Evolutionary conservation across 2,329 filamentous ascomycete genomes (phyloP), one percentile per base, ranked within the genome.

Genomic region (Aspergillus jensenii): DNA sequence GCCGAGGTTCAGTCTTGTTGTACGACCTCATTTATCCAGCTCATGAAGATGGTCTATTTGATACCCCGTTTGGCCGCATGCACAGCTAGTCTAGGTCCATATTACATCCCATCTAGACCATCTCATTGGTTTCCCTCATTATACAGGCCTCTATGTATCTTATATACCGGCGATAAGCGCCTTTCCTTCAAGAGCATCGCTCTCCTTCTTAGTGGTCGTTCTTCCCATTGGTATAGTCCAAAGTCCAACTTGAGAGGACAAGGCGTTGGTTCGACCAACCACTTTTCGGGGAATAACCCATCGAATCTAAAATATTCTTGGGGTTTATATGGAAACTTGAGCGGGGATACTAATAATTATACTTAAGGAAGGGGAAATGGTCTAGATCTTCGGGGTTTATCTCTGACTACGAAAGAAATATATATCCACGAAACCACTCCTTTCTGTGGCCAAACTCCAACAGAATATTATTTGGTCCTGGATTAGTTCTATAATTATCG

Each of bases 1-100:
- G 14, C 51, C 46, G 56, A 58, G 56, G 45, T 33, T 31, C 25
- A 31, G 17, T 6, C 45, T 6, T 23, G 40, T n/a, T 58, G 56
- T 58, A 51, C 56, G 44, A 55, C 56, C 9, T 33, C 23, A n/a
- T 37, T 44, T 25, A 37, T 27, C 31, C 19, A 27, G 12, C 47
- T 46, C 27, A n/a, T 44, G 17, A 51, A 19, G 17, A 25, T 14
- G 21, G n/a, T 23, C 21, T 47, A 4, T 9, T n/a, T 15, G 14
- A 14, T 39, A n/a, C 6, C 12, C 31, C 9, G 17, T 44, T n/a
- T 21, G 12, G 21, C 6, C 23, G n/a, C 19, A 19, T 17, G n/a
- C n/a, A 21, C 15, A 43, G 40, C n/a, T 43, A 17, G 40, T 14
- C 17, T 43, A 43, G 9, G 14, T 6, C 15, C 4, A 37, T 43